Evolutionary conservation across 148 eudicot genomes (phyloP).

Genomic region (Rhododendron mucronatum): DNA sequence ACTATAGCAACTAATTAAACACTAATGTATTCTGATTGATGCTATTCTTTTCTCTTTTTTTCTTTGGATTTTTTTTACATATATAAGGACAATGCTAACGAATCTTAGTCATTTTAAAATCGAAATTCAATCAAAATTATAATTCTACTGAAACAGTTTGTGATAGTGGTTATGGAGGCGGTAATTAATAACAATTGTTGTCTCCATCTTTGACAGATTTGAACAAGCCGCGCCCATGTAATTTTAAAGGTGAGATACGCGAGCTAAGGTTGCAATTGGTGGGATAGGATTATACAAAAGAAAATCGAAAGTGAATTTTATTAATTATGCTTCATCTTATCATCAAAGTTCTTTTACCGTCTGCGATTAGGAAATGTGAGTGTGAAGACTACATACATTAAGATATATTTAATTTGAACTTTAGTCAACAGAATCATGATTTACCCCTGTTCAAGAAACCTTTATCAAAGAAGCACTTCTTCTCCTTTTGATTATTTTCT

Average conservation of each 20-base stretch:
- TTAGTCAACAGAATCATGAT: neutral
- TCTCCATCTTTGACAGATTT: neutral
- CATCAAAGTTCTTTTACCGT: neutral
- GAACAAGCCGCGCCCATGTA: neutral
- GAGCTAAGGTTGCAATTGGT: neutral
- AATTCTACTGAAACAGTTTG: neutral
- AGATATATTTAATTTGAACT: neutral
- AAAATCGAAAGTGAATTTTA: neutral
- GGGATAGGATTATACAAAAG: neutral
- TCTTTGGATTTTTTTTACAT: too few relatives aligned
- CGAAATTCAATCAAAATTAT: too few relatives aligned
- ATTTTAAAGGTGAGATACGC: neutral
- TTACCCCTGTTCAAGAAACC: neutral
- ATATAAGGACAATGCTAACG: neutral
- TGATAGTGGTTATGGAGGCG: neutral
- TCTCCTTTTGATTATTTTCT: neutral
- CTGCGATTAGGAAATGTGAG: neutral
- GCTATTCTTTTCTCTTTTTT: too few relatives aligned
- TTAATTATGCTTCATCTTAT: neutral
- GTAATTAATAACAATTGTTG: neutral
- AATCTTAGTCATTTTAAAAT: neutral
- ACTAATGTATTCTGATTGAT: too few relatives aligned
- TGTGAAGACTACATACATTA: neutral
- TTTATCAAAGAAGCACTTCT: neutral
- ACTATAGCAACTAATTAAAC: too few relatives aligned